Evolutionary conservation across 2,329 filamentous ascomycete genomes (phyloP).

Genomic region (Pestalotiopsis sp.): DNA sequence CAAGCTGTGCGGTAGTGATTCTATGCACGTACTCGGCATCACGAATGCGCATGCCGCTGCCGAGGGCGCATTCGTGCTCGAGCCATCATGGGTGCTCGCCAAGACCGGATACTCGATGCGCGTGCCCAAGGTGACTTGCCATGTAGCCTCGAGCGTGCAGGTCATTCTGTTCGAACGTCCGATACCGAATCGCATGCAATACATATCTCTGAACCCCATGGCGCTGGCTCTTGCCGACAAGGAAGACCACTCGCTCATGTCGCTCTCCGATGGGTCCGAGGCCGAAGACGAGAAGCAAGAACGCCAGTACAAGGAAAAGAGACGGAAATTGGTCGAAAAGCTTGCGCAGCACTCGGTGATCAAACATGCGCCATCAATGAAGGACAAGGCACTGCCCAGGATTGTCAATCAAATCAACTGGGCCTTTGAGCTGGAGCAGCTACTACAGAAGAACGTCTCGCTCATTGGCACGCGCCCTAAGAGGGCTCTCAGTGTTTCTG

Average conservation of each 20-base stretch:
- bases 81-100: conserved; percentile 70
- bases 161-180: conserved; percentile 88
- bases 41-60: conserved; percentile 62
- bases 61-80: conserved; percentile 49
- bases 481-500: conserved; percentile 86
- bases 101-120: conserved; percentile 49
- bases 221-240: conserved; percentile 82
- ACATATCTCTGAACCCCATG: conserved; percentile 88
- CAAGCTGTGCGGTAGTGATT: conserved; percentile 77
- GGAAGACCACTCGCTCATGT: conserved; percentile 35
- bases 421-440: conserved; percentile 81
- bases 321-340: conserved; percentile 75
- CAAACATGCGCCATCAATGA: conserved; percentile 72
- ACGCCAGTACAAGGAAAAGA: conserved; percentile 56
- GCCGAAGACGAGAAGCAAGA: conserved; percentile 71
- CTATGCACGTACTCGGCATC: conserved; percentile 83
- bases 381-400: conserved; percentile 76
- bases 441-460: conserved; percentile 88
- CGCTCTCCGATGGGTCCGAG: conserved; percentile 56
- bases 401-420: conserved; percentile 96
- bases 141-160: conserved; percentile 73
- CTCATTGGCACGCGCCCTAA: conserved; percentile 79
- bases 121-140: conserved; percentile 74
- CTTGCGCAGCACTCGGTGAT: conserved; percentile 84
- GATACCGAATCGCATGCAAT: conserved; percentile 87